Conservation (phyloP, 2,329 filamentous ascomycete species). For the Dactylonectria macrodidyma region DNA sequence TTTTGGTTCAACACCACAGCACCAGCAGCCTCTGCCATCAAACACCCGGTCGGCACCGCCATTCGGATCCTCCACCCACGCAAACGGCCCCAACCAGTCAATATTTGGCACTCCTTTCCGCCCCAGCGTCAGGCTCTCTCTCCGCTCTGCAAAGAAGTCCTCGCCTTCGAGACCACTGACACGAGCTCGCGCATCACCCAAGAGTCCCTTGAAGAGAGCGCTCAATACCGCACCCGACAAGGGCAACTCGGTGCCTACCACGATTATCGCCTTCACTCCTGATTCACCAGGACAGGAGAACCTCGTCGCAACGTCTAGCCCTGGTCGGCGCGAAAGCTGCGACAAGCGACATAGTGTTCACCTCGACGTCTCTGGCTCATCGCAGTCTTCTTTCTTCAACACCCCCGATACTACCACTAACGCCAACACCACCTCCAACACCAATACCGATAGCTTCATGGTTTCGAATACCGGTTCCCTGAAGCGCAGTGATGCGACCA, state of each 20-base stretch:
- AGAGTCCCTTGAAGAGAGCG: constrained; percentile 85
- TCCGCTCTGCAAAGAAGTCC: constrained; percentile 72
- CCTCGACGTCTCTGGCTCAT: constrained; percentile 69
- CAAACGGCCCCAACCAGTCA: constrained; percentile 56
- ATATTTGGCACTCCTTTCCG: constrained; percentile 74
- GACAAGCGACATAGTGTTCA: constrained; percentile 72
- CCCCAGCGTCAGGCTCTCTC: constrained; percentile 76
- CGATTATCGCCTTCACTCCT: constrained; percentile 54
- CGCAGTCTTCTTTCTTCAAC: constrained; percentile 66
- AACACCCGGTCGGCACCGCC: constrained; percentile 55
- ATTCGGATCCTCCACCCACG: constrained; percentile 48
- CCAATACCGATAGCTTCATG: constrained; percentile 53
- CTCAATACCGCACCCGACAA: constrained; percentile 79
- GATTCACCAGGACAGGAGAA: constrained; percentile 62
- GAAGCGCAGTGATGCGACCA: constrained; percentile 91
- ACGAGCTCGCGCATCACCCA: constrained; percentile 79
- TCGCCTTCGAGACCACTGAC: constrained; percentile 68
- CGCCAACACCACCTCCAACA: constrained; percentile 19
- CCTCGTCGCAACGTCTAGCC: constrained; percentile 55
- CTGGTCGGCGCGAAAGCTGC: constrained; percentile 38
- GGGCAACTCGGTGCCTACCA: constrained; percentile 74
- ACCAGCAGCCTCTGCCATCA: constrained; percentile 51
- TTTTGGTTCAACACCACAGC: constrained; percentile 56
- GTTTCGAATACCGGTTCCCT: constrained; percentile 78
- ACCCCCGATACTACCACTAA: constrained; percentile 59